phyloP scores from a whole-genome alignment of 805 yeast genomes.

The Sugiyamaella lignohabitans region DNA sequence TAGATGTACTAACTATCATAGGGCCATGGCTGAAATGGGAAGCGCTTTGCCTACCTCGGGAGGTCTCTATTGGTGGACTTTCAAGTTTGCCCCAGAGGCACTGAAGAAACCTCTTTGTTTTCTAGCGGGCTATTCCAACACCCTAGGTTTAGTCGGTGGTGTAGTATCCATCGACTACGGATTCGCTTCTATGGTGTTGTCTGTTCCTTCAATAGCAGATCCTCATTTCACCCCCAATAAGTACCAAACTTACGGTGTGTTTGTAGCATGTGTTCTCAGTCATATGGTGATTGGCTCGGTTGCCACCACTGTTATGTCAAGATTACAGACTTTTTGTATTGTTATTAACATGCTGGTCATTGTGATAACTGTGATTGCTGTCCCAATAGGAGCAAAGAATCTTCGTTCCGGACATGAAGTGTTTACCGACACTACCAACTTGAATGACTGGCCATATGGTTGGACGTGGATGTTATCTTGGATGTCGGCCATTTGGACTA shows the following conservation, averaged over 20 bases:
- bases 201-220: constrained; percentile 38
- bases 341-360: constrained; percentile 47
- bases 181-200: constrained; percentile 53
- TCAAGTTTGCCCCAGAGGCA: constrained; percentile 54
- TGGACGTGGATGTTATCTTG: constrained; percentile 49
- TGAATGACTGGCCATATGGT: constrained; percentile 52
- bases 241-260: constrained; percentile 57
- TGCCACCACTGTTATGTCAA: constrained; percentile 51
- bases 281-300: constrained; percentile 49
- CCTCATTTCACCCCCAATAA: constrained; percentile 50
- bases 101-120: constrained; percentile 50
- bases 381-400: constrained; percentile 16
- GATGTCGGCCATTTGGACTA: constrained; percentile 71
- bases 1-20: too few relatives aligned
- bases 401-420: constrained; percentile 49
- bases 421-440: constrained; percentile 47
- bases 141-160: constrained; percentile 61
- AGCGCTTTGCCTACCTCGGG: constrained; percentile 71
- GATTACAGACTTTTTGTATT: constrained; percentile 55
- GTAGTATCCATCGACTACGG: constrained; percentile 66
- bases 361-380: constrained; percentile 34
- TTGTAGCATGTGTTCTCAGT: constrained; percentile 50
- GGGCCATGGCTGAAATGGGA: constrained; percentile 59
- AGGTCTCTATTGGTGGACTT: constrained; percentile 66
- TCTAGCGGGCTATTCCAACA: constrained; percentile 60